Conservation (phyloP, 2,329 filamentous ascomycete genomes). For the Cladophialophora carrionii region DNA sequence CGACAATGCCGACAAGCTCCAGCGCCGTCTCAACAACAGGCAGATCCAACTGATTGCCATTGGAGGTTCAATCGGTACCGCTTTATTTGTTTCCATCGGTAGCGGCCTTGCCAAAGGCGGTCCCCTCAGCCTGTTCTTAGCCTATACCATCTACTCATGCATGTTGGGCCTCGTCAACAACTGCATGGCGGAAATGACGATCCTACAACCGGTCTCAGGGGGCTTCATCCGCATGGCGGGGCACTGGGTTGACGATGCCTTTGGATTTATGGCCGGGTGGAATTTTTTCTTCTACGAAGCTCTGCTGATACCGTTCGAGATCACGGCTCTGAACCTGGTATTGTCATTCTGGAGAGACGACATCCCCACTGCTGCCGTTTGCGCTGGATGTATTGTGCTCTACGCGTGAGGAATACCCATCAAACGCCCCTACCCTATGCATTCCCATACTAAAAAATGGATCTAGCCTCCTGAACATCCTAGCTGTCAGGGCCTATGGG, state of each 20-base stretch:
- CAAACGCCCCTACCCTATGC: background rate
- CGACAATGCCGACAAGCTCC: conserved; percentile 13
- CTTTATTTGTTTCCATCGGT: conserved; percentile 45
- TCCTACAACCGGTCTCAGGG: conserved; percentile 47
- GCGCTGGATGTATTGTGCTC: conserved; percentile 45
- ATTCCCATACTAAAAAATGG: conserved; percentile 28
- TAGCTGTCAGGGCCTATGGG: conserved; percentile 71
- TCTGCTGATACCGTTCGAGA: conserved; percentile 48
- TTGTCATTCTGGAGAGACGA: conserved; percentile 47
- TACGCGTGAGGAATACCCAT: conserved; percentile 41
- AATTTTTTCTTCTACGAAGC: conserved; percentile 53
- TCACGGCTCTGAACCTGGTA: conserved; percentile 48
- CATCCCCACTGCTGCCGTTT: conserved; percentile 45
- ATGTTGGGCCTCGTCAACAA: conserved; percentile 44
- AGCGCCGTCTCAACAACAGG: conserved; percentile 26
- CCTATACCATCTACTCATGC: conserved; percentile 40
- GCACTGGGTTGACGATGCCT: conserved; percentile 51
- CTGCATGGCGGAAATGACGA: conserved; percentile 48
- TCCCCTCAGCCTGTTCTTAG: conserved; percentile 43
- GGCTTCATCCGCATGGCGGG: conserved; percentile 46
- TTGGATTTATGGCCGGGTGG: conserved; percentile 51
- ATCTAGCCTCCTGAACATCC: conserved; percentile 60
- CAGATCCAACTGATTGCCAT: conserved; percentile 49
- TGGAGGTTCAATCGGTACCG: conserved; percentile 45
- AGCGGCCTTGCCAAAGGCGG: conserved; percentile 42